Evolutionary conservation across 164 flowering plant species (phyloP).

Genomic region (Akebia trifoliata): DNA sequence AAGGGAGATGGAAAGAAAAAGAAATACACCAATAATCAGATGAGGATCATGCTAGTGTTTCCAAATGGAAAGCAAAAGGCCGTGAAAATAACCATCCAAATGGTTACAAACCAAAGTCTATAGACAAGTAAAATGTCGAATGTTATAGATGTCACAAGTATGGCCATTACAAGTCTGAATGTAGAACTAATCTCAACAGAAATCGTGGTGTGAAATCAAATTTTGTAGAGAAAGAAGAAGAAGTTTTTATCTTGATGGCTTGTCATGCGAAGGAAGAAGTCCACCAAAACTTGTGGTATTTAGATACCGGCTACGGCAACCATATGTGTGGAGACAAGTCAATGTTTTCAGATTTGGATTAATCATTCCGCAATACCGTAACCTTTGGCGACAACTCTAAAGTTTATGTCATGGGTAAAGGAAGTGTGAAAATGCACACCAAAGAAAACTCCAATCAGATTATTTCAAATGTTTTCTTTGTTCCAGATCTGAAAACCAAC

Average conservation of each 20-base stretch:
- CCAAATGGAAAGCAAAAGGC: neutral
- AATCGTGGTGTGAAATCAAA: neutral
- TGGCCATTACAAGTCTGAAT: too few relatives aligned
- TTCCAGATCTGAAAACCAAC: too few relatives aligned
- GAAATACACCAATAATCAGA: neutral
- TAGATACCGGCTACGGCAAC: too few relatives aligned
- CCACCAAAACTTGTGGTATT: too few relatives aligned
- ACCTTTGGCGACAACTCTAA: neutral
- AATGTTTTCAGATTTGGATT: too few relatives aligned
- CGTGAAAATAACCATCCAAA: neutral
- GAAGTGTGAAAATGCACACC: too few relatives aligned
- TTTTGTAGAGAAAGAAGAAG: neutral
- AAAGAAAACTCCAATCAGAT: neutral
- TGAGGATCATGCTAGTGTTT: neutral
- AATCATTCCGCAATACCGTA: neutral
- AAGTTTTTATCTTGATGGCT: neutral
- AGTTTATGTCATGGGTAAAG: neutral
- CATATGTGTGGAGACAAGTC: too few relatives aligned
- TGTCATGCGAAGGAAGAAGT: too few relatives aligned
- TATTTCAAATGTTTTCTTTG: neutral
- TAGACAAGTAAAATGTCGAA: too few relatives aligned
- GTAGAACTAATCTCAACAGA: too few relatives aligned
- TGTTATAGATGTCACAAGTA: too few relatives aligned
- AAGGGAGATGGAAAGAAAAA: neutral
- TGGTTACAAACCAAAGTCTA: too few relatives aligned